phyloP scores from a whole-genome alignment of 805 yeast species.

The Cyberlindnera japonica region DNA sequence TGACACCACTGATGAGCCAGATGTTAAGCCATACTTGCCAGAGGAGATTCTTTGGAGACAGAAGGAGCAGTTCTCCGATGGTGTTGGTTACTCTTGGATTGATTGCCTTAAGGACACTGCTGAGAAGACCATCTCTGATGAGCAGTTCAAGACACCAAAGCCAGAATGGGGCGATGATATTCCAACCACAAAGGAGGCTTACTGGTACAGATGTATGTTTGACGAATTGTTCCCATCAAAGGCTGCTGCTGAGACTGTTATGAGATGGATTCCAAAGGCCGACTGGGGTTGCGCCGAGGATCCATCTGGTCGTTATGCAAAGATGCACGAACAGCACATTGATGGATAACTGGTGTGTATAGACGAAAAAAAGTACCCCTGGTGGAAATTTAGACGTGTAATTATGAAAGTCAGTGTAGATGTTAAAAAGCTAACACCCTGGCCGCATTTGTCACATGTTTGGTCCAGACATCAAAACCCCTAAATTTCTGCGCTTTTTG shows the following conservation, averaged over 20 bases:
- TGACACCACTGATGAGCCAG: conserved; percentile 84
- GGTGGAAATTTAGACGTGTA: no score
- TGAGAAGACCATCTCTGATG: conserved; percentile 80
- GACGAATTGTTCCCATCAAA: conserved; percentile 87
- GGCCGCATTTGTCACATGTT: no score
- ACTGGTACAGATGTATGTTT: conserved; percentile 96
- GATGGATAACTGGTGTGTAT: no score
- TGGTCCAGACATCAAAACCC: no score
- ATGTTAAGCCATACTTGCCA: conserved; percentile 83
- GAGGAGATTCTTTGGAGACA: conserved; percentile 98
- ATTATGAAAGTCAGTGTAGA: no score
- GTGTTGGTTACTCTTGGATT: conserved; percentile 99
- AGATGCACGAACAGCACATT: conserved; percentile 76
- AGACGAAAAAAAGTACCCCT: no score
- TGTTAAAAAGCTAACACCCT: no score
- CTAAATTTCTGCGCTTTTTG: no score
- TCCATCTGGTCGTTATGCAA: conserved; percentile 96
- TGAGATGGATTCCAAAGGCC: conserved; percentile 99
- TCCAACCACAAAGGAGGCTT: conserved; percentile 98
- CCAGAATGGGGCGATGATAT: conserved; percentile 94
- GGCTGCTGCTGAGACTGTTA: conserved; percentile 94
- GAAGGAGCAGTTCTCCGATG: conserved; percentile 99
- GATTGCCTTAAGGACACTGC: conserved; percentile 97
- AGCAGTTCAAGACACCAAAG: conserved; percentile 85
- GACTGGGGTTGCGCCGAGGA: conserved; percentile 99